phyloP scores from a whole-genome alignment of 768 basidiomycete genomes.

The Lactarius sanguifluus region DNA sequence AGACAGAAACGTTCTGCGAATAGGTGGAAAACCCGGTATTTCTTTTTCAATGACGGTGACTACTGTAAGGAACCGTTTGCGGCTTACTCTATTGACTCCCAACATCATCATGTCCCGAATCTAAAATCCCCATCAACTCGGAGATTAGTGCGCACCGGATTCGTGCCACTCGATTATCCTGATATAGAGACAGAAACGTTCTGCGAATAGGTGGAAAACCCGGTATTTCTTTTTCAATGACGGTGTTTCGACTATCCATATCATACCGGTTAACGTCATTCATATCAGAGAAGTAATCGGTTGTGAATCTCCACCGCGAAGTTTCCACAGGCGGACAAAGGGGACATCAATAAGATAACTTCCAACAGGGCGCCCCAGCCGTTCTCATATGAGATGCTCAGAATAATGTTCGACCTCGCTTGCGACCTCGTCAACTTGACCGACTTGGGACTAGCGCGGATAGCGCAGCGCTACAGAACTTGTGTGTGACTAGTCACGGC shows the following conservation, averaged over 20 bases:
- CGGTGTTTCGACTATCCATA: not conserved
- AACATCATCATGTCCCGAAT: not conserved
- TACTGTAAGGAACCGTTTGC: too few relatives aligned
- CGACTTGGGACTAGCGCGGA: not conserved
- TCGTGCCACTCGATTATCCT: not conserved
- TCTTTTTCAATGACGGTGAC: not conserved
- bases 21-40: conserved; percentile 2
- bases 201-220: not conserved
- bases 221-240: not conserved
- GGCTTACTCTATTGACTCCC: not conserved
- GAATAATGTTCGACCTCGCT: conserved; percentile 7
- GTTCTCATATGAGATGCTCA: conserved; percentile 3
- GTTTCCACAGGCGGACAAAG: not conserved
- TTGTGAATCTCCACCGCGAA: conserved; percentile 10
- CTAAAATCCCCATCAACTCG: not conserved
- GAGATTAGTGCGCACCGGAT: not conserved
- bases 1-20: not conserved
- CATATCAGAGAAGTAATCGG: conserved; percentile 8
- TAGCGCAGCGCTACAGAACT: conserved; percentile 1
- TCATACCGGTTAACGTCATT: conserved; percentile 3
- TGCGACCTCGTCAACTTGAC: conserved; percentile 6
- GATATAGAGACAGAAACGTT: not conserved
- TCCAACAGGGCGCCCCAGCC: conserved; percentile 8
- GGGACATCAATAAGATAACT: not conserved
- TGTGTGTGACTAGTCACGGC: not conserved